phyloP scores from a whole-genome alignment of 352 stramenopile genomes.

The Phytophthora sp. region DNA sequence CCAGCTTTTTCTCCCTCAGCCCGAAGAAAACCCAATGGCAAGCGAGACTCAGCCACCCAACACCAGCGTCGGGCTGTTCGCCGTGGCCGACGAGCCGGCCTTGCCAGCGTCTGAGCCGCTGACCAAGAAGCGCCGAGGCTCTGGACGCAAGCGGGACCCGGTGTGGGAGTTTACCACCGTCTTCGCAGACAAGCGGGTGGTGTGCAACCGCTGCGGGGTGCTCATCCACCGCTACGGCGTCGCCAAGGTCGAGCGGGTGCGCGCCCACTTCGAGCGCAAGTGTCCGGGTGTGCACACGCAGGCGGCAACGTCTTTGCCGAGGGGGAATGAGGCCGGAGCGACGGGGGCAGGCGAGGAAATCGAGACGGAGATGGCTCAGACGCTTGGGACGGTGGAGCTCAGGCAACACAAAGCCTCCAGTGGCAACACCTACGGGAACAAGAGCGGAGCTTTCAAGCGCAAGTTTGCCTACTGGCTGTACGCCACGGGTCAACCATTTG shows the following conservation, averaged over 20 bases:
- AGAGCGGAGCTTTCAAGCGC: conserved; percentile 67
- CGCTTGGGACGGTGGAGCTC: background rate
- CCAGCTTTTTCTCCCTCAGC: conserved; percentile 13
- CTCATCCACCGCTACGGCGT: conserved; percentile 74
- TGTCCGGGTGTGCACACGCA: conserved; percentile 42
- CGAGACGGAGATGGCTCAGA: background rate
- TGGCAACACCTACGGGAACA: conserved; percentile 44
- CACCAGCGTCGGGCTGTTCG: conserved; percentile 16
- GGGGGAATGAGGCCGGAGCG: background rate
- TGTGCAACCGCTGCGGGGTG: conserved; percentile 66
- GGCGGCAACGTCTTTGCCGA: background rate
- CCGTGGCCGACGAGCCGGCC: conserved; percentile 12
- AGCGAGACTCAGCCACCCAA: conserved; percentile 22
- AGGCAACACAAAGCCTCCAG: conserved; percentile 5
- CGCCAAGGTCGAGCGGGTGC: conserved; percentile 76
- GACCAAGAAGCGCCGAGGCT: conserved; percentile 43
- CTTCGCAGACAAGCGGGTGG: conserved; percentile 57
- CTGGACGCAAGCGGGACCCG: conserved; percentile 54
- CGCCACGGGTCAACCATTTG: conserved; percentile 58
- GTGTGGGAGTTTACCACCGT: conserved; percentile 71
- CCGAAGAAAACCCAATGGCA: conserved; percentile 31
- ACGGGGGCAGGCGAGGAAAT: too few species aligned
- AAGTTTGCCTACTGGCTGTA: conserved; percentile 72
- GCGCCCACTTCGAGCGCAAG: conserved; percentile 70
- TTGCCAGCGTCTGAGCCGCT: conserved; percentile 2